These are phyloP conservation scores for Chaetoscypha palmicola DNA, from an alignment of 2,329 filamentous ascomycete species.

Conservation along the genomic window DNA sequence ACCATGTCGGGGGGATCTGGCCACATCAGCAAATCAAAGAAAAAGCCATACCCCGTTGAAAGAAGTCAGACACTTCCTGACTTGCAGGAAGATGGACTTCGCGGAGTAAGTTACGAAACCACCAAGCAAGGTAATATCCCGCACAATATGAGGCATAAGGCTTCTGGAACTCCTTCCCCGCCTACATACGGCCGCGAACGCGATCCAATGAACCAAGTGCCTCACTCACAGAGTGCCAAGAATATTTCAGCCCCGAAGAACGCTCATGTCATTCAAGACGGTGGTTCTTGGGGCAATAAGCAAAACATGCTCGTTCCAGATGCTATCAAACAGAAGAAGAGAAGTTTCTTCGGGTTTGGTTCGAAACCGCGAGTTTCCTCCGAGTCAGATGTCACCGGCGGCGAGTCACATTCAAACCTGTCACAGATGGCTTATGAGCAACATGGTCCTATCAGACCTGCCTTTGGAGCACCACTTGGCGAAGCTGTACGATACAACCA, in stretches of 20 bases:
- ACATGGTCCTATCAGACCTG: conserved; percentile 54
- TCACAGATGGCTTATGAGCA: conserved; percentile 38
- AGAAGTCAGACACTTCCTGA: conserved; percentile 31
- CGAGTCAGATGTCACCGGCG: conserved; percentile 49
- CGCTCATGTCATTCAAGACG: conserved; percentile 74
- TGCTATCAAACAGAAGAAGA: conserved; percentile 68
- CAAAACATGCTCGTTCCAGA: conserved; percentile 42
- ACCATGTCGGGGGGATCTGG: conserved; percentile 33
- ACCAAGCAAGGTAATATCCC: conserved; percentile 32
- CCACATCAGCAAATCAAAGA: conserved; percentile 36
- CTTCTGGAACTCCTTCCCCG: conserved; percentile 27
- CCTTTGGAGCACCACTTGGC: conserved; percentile 77
- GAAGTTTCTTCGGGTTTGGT: conserved; percentile 66
- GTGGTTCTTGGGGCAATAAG: conserved; percentile 80
- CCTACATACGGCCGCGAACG: conserved; percentile 25
- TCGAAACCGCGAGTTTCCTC: conserved; percentile 52
- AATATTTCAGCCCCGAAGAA: conserved; percentile 83
- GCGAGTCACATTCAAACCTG: conserved; percentile 38
- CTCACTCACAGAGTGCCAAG: conserved; percentile 35
- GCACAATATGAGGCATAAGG: conserved; percentile 27
- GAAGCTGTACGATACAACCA: conserved; percentile 80
- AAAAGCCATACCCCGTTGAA: conserved; percentile 34
- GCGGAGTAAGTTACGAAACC: conserved; percentile 32
- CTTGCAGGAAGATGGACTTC: conserved; percentile 33
- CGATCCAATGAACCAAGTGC: conserved; percentile 23